Conservation (phyloP, 2,329 filamentous ascomycete species). For the Aspergillus sp. region DNA sequence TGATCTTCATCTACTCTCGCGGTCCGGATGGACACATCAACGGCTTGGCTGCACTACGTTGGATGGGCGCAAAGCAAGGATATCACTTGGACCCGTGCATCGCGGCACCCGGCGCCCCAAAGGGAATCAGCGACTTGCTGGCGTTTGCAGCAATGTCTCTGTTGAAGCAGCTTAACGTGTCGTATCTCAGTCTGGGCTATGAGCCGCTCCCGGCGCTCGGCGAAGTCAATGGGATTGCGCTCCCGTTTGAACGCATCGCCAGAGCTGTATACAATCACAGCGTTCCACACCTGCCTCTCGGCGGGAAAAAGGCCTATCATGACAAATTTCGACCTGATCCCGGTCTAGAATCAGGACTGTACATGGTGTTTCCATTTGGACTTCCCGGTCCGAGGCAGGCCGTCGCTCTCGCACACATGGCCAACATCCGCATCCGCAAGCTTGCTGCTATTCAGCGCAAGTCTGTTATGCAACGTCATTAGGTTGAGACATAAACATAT, state of each 20-base stretch:
- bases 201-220: slow-evolving; percentile 34
- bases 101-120: slow-evolving; percentile 31
- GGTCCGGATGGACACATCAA: slow-evolving; percentile 26
- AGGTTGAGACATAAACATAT: no score
- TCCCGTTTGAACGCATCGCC: slow-evolving; percentile 25
- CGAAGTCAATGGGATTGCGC: slow-evolving; percentile 31
- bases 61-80: slow-evolving; percentile 33
- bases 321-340: slow-evolving; percentile 40
- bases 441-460: slow-evolving; percentile 5
- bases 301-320: slow-evolving; percentile 40
- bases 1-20: slow-evolving; percentile 42
- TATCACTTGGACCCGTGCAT: slow-evolving; percentile 45
- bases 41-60: slow-evolving; percentile 40
- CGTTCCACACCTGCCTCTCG: slow-evolving; percentile 32
- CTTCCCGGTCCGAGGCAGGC: slow-evolving; percentile 30
- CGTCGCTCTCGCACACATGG: slow-evolving; percentile 36
- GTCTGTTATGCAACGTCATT: no score
- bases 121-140: slow-evolving; percentile 39
- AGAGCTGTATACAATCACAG: slow-evolving; percentile 29
- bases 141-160: slow-evolving; percentile 38
- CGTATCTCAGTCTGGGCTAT: slow-evolving; percentile 39
- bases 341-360: slow-evolving; percentile 28
- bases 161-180: slow-evolving; percentile 28
- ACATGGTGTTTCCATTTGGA: slow-evolving; percentile 35
- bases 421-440: slow-evolving; percentile 37